These are phyloP conservation scores for Fusarium scirpi DNA, from an alignment of 2,329 filamentous ascomycete genomes.

Conservation along the genomic window DNA sequence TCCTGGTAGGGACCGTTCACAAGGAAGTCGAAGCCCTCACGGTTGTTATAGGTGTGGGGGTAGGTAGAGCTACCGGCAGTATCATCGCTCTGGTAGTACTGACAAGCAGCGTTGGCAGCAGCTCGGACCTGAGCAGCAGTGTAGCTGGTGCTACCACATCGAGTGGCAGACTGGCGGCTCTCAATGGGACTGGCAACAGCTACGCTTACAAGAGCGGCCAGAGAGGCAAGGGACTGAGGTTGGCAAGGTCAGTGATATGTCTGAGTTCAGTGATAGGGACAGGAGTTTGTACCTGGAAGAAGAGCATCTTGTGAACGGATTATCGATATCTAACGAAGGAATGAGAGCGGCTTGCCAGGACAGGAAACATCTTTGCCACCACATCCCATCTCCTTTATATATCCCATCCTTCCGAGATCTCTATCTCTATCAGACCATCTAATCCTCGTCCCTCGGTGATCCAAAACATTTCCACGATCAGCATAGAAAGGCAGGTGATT, in stretches of 20 bases:
- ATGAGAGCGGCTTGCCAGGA: neutral
- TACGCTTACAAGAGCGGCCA: conserved; percentile 47
- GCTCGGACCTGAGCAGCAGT: conserved; percentile 44
- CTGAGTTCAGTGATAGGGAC: fast-evolving
- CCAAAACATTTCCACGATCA: conserved; percentile 15
- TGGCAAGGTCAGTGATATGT: neutral
- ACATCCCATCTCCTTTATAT: neutral
- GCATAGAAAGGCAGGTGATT: conserved; percentile 31
- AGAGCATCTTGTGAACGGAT: conserved; percentile 34
- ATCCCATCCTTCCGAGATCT: neutral
- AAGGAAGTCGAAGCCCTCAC: conserved; percentile 53
- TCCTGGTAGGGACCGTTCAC: conserved; percentile 54
- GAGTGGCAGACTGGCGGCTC: conserved; percentile 43
- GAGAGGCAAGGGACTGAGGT: conserved; percentile 39
- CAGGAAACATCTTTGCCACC: neutral
- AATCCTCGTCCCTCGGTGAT: conserved; percentile 11
- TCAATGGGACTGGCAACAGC: conserved; percentile 47
- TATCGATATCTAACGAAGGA: neutral
- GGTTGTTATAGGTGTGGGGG: conserved; percentile 56
- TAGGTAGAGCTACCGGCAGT: conserved; percentile 50
- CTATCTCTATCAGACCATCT: neutral
- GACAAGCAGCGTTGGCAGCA: conserved; percentile 48
- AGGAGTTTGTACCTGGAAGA: conserved; percentile 28
- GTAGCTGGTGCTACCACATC: conserved; percentile 50
- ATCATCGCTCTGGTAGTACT: conserved; percentile 36